Base-by-base conservation (phyloP, 257 asterid genomes). In the Ajuga chamaepitys region DNA sequence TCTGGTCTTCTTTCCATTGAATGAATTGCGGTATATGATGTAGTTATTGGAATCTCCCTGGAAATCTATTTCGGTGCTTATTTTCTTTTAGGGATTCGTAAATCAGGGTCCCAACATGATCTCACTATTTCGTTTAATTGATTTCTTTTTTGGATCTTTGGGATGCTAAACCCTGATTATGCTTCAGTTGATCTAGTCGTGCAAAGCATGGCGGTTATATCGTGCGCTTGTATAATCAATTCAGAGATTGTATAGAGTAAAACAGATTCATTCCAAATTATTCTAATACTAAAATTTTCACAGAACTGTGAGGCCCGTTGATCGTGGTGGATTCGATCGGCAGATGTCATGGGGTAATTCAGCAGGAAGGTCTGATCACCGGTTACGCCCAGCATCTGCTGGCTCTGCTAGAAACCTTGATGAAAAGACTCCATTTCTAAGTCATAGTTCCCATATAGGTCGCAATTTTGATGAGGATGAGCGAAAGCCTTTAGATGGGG, bases 401-500 rank as follows among this genome's bases (percentile, higher is more conserved):
- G 95, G 96, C 16, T 79, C 91, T 11, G 64, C 70, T 2, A 81
- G 86, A 71, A 87, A 69, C 76, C 84, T 82, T 42, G 97, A 89
- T 48, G 98, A 87, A 28, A 89, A 83, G 67, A 56, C 84, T 18
- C 87, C 83, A n/a, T 87, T 92, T 72, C 61, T 84, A 44, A 82
- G 37, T 70, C 82, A 82, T 28, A 81, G 67, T 57, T 67, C 81
- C 6, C 77, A 66, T 47, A 84, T 92, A 14, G 97, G 98, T 38
- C 82, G 87, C 58, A 84, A 89, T 80, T 92, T 92, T 46, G 98
- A 92, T 30, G 98, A 92, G 79, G 98, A 89, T 72, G 98, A 92
- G 70, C 85, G 98, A 68, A 92, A 84, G 83, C 98, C 98, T 11
- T 64, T 92, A 69, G 97, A 92, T 78, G 95, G 91, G 50, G 76